Base-by-base conservation (phyloP, 2,329 filamentous ascomycete genomes). In the Microdochium trichocladiopsis region DNA sequence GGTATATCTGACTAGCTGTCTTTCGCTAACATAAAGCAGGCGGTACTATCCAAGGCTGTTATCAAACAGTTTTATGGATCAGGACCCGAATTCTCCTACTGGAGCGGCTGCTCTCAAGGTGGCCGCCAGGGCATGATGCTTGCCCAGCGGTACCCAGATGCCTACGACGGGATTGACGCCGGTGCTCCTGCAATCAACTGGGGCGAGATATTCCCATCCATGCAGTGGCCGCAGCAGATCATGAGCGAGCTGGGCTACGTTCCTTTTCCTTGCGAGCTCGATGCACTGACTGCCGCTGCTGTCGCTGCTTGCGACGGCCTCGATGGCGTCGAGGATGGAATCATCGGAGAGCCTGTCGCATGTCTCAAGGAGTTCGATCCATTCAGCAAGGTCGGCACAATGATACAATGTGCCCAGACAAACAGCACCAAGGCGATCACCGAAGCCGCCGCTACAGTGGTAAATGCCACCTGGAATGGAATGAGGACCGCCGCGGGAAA, bases 131-230 rank as follows among this genome's bases (percentile, higher is more conserved):
- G 75, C 12, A 59, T 76, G 10, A 73, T 73, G 52, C 67, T 73
- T 31, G 69, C 72, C 1, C 71, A 79, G 55, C 59, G 67, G 25
- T 77, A 71, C 55, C 76, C 77, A 0, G 67, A 75, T 6, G 73
- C 76, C 41, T 79, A 77, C 50, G 74, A 80, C 52, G 76, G 76
- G 4, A 71, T 78, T 11, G 57, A 76, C 1, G 75, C 73, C 4
- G 70, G 68, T 2, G 25, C 31, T 21, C 41, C 41, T 22, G 41
- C 41, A 23, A 45, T 45, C 21, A 37, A 47, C 33, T 50, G 50
- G 33, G 31, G 5, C 73, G 68, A 69, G 72, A 11, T 54, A 4
- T 10, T 52, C 18, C 12, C 48, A 3, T 45, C 16, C 12, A 43
- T 16, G 11, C 23, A 48, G 8, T 59, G 56, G 55, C 53, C 55